Evolutionary conservation across 129 eudicot species (phyloP).

Genomic region (Chrysanthemum seticuspe): DNA sequence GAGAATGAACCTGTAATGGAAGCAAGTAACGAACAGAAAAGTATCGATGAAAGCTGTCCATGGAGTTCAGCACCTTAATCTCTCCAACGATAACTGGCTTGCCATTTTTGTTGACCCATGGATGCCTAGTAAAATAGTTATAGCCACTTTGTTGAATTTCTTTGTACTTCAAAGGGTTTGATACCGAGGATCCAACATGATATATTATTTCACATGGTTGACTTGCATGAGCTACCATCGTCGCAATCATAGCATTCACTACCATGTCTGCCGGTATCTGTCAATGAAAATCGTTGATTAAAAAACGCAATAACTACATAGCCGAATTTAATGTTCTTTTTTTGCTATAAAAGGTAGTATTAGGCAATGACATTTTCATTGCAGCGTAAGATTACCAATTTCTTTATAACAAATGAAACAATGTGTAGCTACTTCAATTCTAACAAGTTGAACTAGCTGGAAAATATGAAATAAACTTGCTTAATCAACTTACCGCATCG

Average conservation of each 20-base stretch:
- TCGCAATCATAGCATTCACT: conserved; percentile 45
- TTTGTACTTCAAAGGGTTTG: conserved; percentile 43
- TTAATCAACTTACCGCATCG: conserved; percentile 35
- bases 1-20: conserved; percentile 39
- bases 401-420: too few relatives aligned
- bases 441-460: too few relatives aligned
- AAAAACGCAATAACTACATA: too few relatives aligned
- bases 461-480: neutral
- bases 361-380: too few relatives aligned
- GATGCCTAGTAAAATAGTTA: conserved; percentile 41
- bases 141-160: conserved; percentile 26
- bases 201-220: conserved; percentile 32
- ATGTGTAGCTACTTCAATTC: too few relatives aligned
- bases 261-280: conserved; percentile 69
- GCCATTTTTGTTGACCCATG: conserved; percentile 41
- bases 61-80: conserved; percentile 31
- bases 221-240: conserved; percentile 44
- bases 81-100: conserved; percentile 40
- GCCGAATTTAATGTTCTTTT: too few relatives aligned
- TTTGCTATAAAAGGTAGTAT: too few relatives aligned
- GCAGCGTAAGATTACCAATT: too few relatives aligned
- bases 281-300: neutral
- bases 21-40: conserved; percentile 41
- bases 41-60: conserved; percentile 47
- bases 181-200: conserved; percentile 52